Evolutionary conservation across 179 eudicot genomes (phyloP).

Genomic region (Dionaea muscipula): DNA sequence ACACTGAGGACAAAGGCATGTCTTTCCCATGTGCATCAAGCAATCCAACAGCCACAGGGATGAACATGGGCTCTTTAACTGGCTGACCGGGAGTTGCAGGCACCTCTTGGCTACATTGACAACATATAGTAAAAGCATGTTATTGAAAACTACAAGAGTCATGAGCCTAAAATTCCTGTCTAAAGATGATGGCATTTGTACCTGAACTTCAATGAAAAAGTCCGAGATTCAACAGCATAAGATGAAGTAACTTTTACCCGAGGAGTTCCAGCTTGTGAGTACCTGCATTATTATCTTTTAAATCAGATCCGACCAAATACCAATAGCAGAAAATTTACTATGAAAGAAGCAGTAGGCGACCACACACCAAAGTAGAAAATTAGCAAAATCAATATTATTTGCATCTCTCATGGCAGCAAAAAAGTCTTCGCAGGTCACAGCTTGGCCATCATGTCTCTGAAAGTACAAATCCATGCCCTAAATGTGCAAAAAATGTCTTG

Average conservation of each 20-base stretch:
- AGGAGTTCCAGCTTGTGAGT: constrained; percentile 99
- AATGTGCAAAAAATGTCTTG: constrained; percentile 4
- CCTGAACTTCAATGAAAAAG: constrained; percentile 76
- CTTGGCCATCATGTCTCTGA: constrained; percentile 97
- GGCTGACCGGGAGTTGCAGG: constrained; percentile 90
- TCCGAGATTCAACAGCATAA: constrained; percentile 60
- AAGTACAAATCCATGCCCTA: constrained; percentile 97
- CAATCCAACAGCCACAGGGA: constrained; percentile 75
- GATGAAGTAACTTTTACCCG: constrained; percentile 55
- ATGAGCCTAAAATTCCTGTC: background rate
- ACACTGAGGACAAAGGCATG: constrained; percentile 61
- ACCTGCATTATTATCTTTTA: constrained; percentile 31
- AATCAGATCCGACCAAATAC: background rate
- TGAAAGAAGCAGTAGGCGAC: background rate
- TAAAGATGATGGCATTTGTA: constrained; percentile 11
- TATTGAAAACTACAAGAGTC: background rate
- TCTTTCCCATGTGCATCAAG: constrained; percentile 75
- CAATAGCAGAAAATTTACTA: too few relatives aligned
- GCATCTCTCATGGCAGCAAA: constrained; percentile 96
- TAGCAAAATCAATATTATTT: constrained; percentile 76
- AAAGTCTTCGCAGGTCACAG: constrained; percentile 97
- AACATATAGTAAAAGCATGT: constrained; percentile 1
- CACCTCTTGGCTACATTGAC: constrained; percentile 60
- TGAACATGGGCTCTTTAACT: constrained; percentile 84
- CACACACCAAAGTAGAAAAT: constrained; percentile 35